phyloP scores from a whole-genome alignment of 129 eudicot species.

The Rutidosis leptorrhynchoides region DNA sequence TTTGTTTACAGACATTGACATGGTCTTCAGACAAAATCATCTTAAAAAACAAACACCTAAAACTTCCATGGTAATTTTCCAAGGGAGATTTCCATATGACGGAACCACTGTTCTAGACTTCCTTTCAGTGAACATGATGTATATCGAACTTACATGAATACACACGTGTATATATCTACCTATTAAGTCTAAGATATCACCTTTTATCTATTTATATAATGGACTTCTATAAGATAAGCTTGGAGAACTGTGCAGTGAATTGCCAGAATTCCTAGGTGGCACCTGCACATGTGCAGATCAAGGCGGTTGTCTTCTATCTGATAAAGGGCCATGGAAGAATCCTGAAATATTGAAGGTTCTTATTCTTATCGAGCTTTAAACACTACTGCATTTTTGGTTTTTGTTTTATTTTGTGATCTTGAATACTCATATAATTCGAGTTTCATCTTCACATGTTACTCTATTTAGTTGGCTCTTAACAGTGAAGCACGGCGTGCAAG shows the following conservation, averaged over 20 bases:
- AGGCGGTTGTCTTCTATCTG: constrained; percentile 93
- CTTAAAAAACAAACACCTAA: no score
- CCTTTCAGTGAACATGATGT: constrained; percentile 6
- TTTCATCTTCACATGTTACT: neutral
- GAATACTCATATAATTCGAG: neutral
- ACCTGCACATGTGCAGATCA: constrained; percentile 77
- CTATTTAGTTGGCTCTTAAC: constrained; percentile 70
- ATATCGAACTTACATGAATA: neutral
- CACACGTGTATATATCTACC: neutral
- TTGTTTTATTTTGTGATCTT: neutral
- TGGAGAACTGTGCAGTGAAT: constrained; percentile 59
- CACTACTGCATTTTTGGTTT: neutral
- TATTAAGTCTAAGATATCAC: neutral
- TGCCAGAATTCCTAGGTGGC: constrained; percentile 97
- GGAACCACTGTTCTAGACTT: neutral
- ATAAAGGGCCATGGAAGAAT: constrained; percentile 95
- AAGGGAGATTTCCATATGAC: constrained; percentile 4
- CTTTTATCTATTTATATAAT: constrained; percentile 7
- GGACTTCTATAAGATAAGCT: neutral
- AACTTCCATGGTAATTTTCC: neutral
- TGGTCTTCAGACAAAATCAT: no score
- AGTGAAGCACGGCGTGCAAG: constrained; percentile 88
- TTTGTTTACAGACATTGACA: no score
- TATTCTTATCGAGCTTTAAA: neutral
- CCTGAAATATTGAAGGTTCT: constrained; percentile 78